Evolutionary conservation across 441 rosid genomes (phyloP).

Genomic region (Dalechampia spathulata): DNA sequence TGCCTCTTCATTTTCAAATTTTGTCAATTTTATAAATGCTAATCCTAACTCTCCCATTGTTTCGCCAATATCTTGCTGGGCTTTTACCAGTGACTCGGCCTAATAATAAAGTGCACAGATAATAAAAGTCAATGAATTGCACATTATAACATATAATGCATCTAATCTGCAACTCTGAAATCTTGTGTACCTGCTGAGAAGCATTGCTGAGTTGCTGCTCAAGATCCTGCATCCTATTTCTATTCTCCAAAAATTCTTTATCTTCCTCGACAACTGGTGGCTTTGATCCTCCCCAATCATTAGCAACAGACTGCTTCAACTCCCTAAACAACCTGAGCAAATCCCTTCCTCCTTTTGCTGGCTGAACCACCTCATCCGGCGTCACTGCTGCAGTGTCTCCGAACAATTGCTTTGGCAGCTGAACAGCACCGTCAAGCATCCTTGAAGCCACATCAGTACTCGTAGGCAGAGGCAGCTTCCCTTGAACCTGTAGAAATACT

Average conservation of each 20-base stretch:
- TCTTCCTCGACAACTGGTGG: constrained; percentile 78
- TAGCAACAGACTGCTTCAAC: constrained; percentile 69
- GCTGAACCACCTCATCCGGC: constrained; percentile 71
- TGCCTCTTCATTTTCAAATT: constrained; percentile 89
- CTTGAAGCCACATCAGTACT: constrained; percentile 81
- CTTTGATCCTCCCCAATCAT: constrained; percentile 73
- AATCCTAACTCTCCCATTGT: constrained; percentile 81
- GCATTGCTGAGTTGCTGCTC: constrained; percentile 78
- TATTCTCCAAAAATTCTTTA: constrained; percentile 74
- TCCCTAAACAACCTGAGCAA: constrained; percentile 77
- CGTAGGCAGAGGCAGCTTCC: constrained; percentile 53
- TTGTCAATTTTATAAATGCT: constrained; percentile 73
- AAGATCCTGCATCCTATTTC: constrained; percentile 66
- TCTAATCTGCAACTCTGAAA: not conserved
- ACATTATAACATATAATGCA: not conserved
- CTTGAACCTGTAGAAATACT: constrained; percentile 69
- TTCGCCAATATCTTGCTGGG: constrained; percentile 92
- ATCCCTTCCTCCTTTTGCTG: constrained; percentile 80
- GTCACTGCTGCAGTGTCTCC: constrained; percentile 51
- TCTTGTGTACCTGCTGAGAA: constrained; percentile 67
- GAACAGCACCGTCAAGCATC: constrained; percentile 84
- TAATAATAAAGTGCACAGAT: constrained; percentile 19
- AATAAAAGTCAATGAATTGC: not conserved
- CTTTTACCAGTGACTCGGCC: constrained; percentile 82
- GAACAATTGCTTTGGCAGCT: constrained; percentile 70